Percentiles rank a stretch among this genome's conserved stretches.
Conservation (phyloP, 257 asterid species). For the Penstemon davidsonii region DNA sequence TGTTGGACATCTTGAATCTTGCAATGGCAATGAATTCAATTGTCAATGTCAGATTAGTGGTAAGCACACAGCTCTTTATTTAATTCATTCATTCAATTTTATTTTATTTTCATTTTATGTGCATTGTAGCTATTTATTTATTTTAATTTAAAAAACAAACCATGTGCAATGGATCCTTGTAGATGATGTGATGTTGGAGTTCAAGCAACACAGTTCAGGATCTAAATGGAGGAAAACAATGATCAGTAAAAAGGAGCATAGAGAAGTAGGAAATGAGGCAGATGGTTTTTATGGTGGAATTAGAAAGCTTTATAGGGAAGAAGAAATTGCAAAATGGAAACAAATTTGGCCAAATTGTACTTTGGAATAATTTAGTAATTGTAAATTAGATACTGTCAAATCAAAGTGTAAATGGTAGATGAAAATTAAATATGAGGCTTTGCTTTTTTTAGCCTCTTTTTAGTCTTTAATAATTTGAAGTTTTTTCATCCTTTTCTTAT, state of each 20-base stretch:
- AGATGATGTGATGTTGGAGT: constrained; percentile 74
- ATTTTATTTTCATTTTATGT: neutral
- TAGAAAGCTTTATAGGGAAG: constrained; percentile 52
- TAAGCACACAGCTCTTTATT: constrained; percentile 20
- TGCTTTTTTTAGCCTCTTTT: constrained; percentile 32
- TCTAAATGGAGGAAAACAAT: constrained; percentile 70
- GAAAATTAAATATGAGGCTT: constrained; percentile 20
- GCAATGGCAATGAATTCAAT: constrained; percentile 48
- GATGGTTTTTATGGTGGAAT: constrained; percentile 91
- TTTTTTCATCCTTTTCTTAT: neutral
- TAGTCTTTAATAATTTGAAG: neutral
- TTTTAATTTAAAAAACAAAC: neutral
- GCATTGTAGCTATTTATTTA: neutral
- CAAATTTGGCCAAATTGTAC: constrained; percentile 57
- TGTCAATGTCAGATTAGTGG: constrained; percentile 76
- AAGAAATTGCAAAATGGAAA: constrained; percentile 69
- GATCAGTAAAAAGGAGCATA: constrained; percentile 57
- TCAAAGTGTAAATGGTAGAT: constrained; percentile 36
- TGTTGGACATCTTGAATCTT: constrained; percentile 82
- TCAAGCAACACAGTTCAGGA: constrained; percentile 64
- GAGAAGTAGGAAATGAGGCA: constrained; percentile 63
- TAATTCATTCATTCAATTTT: neutral
- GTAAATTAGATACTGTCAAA: neutral
- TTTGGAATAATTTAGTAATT: constrained; percentile 37
- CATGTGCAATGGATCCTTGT: constrained; percentile 3